Evolutionary conservation across 805 yeast genomes (phyloP), one percentile per base, ranked within the genome.

Genomic region (Blastobotrys parvus): DNA sequence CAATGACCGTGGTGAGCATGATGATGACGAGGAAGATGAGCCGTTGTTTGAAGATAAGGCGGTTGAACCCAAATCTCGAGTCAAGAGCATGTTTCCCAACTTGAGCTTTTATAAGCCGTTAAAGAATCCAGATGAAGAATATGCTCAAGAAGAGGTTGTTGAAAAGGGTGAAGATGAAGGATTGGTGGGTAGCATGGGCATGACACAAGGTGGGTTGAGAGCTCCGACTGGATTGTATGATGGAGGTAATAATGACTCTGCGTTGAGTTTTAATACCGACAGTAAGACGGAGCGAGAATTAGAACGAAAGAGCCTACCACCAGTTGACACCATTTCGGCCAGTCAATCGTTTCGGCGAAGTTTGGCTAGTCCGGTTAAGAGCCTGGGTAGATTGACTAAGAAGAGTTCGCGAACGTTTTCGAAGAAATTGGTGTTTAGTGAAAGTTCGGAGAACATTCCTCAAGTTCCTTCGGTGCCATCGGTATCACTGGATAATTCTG

Each of bases 331-430:
- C 4, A 7, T 19, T 8, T 10, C 25, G 13, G 27, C 31, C 5
- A 22, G 30, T 13, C n/a, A 25, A 7, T 37, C 41, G 15, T 31
- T 37, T 10, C 18, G 37, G 13, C 22, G 32, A 29, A 20, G 38
- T 7, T 32, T 37, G 20, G 45, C 41, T 13, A 37, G 41, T 17
- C 41, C 41, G 20, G 39, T 37, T 13, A 11, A 19, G 33, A 41
- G 45, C 6, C n/a, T 43, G 23, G 46, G 41, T 22, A 25, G 34
- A 32, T 44, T 43, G 41, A 45, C 32, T n/a, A 41, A 41, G 35
- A 16, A 40, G 36, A 41, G 51, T 8, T 49, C 54, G 8, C 44
- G 43, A 41, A 48, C 48, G 17, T 48, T 50, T 25, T 45, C 50
- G 41, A 51, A 51, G 39, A 44, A 49, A 39, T 38, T 49, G 5